Evolutionary conservation across 2,329 filamentous ascomycete species (phyloP), one percentile per base, ranked within the genome.

Genomic region (Colletotrichum salicis): DNA sequence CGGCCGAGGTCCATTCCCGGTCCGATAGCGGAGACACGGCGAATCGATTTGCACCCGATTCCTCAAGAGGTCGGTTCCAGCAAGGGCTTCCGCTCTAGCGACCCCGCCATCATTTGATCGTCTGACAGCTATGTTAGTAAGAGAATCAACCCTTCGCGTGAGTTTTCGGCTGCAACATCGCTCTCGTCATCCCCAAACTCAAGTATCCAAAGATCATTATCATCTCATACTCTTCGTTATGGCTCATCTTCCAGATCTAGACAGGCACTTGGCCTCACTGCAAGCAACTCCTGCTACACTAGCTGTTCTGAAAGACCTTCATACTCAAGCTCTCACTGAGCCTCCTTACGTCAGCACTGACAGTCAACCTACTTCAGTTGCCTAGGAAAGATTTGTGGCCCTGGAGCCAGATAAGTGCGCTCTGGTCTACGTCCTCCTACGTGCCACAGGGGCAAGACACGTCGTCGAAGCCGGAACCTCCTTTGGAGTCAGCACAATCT

Each of bases 401-500:
- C 82, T 92, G 1, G 88, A 90, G 48, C 79, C 83, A 10, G 88
- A 91, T 76, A 91, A 91, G 77, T 88, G 85, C 74, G 81, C 85
- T 4, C 83, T 90, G 51, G 79, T 89, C 1, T 91, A 91, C 77
- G 85, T 87, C 22, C 81, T 91, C 0, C 76, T 85, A 3, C 83
- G 84, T 3, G 81, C 84, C 12, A 86, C 79, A 11, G 82, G 84
- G 1, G 89, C 89, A 0, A 81, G 80, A 1, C 84, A 84, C 54
- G 80, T 91, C 27, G 85, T 91, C 48, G 89, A 92, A 76, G 89
- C 88, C 0, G 90, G 89, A 1, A 91, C 90, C 0, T 87, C 85
- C 54, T 91, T 89, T 69, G 90, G 90, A 2, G 85, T 92, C 1
- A 89, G 86, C 67, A 91, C 89, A 0, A 89, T 91, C 56, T 92